Evolutionary conservation across 148 eudicot species (phyloP), one percentile per base, ranked within the genome.

Genomic region (Vaccinium macrocarpon): DNA sequence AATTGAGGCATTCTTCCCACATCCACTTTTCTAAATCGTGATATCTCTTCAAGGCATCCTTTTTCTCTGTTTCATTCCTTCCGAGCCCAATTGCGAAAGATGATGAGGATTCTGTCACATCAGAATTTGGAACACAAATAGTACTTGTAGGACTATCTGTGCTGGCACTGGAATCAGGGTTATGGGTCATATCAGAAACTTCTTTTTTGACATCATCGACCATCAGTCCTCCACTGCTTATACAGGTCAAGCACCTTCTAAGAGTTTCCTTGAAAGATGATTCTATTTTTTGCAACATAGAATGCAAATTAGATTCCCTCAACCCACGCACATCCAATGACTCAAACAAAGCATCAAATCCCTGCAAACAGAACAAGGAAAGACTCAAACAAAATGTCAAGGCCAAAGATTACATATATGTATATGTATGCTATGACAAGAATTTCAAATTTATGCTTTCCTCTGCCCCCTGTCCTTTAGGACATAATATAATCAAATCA

Each of bases 241-340:
- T 53, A 59, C 27, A 85, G 23, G 64, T 77, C 76, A 51, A 82
- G 82, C 89, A 89, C 84, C 73, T 91, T 85, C 88, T 89, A 23
- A 90, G 86, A 29, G 90, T 83, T 84, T 91, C 92, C 87, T 89
- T 95, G 80, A 93, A 95, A 74, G 93, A 79, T 50, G 88, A 78
- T 84, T 93, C 97, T 85, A 93, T 86, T 81, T 79, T 95, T 81
- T 78, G 92, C 87, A 96, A 85, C 88, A 96, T 89, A 2, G 92
- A 90, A 71, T 90, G 92, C 86, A 96, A 84, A 88, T 93, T 91
- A 53, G 91, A 93, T 83, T 96, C 98, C 85, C 99, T 84, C 23
- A 87, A 77, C 46, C 99, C 99, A 86, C 95, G 98, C 19, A 92
- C 87, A 84, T 95, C 99, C 90, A 96, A 85, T 51, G 94, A 91